phyloP scores from a whole-genome alignment of 73 alveolate species.

The Stentor roeselii region DNA sequence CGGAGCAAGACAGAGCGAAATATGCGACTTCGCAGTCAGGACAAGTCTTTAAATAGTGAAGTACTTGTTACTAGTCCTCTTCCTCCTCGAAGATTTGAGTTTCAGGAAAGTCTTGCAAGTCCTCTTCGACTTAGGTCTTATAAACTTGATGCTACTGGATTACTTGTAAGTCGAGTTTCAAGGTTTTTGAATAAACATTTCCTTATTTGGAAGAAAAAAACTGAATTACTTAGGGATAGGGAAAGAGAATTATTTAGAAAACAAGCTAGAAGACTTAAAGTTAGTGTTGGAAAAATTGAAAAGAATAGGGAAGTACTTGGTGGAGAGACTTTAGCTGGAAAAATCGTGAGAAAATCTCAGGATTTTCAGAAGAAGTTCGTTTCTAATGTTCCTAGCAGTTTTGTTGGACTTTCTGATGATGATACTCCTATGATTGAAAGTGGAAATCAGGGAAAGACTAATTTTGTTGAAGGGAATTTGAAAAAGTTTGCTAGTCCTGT shows the following conservation, averaged over 20 bases:
- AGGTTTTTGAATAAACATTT: background rate
- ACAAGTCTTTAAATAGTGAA: background rate
- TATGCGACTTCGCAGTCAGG: background rate
- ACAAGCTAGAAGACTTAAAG: background rate
- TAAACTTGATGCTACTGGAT: background rate
- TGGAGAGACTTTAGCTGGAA: background rate
- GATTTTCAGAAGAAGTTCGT: background rate
- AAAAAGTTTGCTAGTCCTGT: background rate
- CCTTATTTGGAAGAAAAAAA: background rate
- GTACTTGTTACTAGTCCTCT: background rate
- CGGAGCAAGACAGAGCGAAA: background rate
- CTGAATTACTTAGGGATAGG: background rate
- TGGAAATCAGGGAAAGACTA: no score
- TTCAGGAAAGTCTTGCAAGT: background rate
- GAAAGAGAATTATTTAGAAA: background rate
- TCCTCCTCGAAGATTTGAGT: background rate
- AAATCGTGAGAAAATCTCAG: conserved; percentile 1
- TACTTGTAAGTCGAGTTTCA: background rate
- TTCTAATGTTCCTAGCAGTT: background rate
- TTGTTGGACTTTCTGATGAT: background rate
- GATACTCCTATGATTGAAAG: background rate
- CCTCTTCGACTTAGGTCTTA: background rate
- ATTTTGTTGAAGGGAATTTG: background rate
- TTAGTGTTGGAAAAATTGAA: background rate
- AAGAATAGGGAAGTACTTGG: background rate